Evolutionary conservation across 2,329 filamentous ascomycete species (phyloP), one percentile per base, ranked within the genome.

Genomic region (Hysterium pulicare): DNA sequence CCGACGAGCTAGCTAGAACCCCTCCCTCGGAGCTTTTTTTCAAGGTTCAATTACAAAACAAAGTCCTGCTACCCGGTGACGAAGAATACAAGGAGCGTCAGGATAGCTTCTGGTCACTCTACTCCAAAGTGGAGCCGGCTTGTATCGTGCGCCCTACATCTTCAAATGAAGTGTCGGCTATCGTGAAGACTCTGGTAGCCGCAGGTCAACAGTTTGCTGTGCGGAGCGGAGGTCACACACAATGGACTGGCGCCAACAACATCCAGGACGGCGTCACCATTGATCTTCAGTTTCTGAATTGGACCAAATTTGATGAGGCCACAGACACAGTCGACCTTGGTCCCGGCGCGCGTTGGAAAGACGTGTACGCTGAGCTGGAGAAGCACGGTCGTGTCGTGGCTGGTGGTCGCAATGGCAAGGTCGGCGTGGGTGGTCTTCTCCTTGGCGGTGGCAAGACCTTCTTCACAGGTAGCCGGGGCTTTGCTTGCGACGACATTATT

Each of bases 281-380:
- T 34, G 61, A 64, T 32, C 50, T 64, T 36, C 47, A 51, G n/a
- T 33, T 48, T 17, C 36, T 64, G 28, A 57, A 55, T 26, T 38
- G 32, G 2, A 57, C 7, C 35, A 52, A 10, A 41, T 55, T 28
- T 9, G 39, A 48, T 15, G 42, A 32, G 31, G 38, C 44, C 1
- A 49, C 45, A 10, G 37, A 47, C 4, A 41, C 59, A 5, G 57
- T 55, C 1, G 45, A 39, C 24, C 45, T 64, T 6, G 51, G 46
- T 5, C 52, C 59, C 3, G 64, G 63, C 3, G 43, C 47, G 4
- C 55, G 59, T 8, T 71, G 66, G 60, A 45, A 46, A 11, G 51
- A 68, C 20, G 67, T 69, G 3, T 72, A 71, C 38, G 45, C 28
- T 2, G 41, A 51, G 11, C 48, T 54, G n/a, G 53, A 58, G 15